Conservation (phyloP, 441 rosid species). For the Pelargonium citronellum region DNA sequence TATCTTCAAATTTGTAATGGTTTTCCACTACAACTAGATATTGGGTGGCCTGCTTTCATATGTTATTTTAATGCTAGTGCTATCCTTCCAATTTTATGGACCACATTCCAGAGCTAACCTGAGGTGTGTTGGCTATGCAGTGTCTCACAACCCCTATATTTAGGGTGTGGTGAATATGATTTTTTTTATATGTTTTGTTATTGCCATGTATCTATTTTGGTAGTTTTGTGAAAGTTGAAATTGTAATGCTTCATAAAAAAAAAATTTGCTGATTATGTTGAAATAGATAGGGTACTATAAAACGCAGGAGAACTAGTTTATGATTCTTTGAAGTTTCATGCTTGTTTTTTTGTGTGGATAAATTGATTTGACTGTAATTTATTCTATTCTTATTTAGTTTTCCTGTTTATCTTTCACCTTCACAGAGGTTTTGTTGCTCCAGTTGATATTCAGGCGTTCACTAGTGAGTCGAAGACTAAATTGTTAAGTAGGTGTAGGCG, state of each 20-base stretch:
- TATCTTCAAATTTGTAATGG: background rate
- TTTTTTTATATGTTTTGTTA: background rate
- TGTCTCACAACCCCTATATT: background rate
- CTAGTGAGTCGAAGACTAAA: conserved; percentile 70
- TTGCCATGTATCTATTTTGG: background rate
- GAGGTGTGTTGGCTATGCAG: conserved; percentile 6
- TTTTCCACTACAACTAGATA: background rate
- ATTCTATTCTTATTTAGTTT: conserved; percentile 16
- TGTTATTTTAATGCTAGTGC: background rate
- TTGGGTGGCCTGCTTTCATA: background rate
- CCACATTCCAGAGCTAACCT: background rate
- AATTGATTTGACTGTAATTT: background rate
- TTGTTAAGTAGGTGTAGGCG: conserved; percentile 51
- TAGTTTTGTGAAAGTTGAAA: background rate
- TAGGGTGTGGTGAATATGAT: background rate
- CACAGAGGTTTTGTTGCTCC: conserved; percentile 93
- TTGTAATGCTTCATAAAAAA: background rate
- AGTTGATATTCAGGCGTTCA: conserved; percentile 76
- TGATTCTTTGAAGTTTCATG: background rate
- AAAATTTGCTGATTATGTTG: background rate
- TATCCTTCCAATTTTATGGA: background rate
- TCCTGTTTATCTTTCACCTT: conserved; percentile 14
- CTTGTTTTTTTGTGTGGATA: conserved; percentile 2
- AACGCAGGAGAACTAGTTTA: background rate
- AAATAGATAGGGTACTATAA: background rate